A percentile compares a stretch with the other conserved stretches of the same genome.
phyloP scores from a whole-genome alignment of 2,329 filamentous ascomycete species.

The Calonectria leucothoes region DNA sequence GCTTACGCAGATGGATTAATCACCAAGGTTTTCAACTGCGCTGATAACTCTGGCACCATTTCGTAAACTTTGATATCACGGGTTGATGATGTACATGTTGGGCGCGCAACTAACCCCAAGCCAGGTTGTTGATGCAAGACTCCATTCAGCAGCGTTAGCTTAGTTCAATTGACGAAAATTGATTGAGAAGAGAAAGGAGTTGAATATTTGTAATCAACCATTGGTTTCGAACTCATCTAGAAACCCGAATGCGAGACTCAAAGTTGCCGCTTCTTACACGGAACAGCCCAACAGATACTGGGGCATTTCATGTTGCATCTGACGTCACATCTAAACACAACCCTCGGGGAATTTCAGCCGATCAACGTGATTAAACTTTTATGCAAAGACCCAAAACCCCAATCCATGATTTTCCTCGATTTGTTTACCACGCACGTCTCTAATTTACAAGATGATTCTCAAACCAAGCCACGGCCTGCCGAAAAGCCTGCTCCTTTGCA shows the following conservation, averaged over 20 bases:
- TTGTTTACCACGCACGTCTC: not conserved
- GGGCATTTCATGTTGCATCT: not conserved
- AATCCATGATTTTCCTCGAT: not conserved
- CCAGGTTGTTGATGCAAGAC: not conserved
- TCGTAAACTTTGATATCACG: not conserved
- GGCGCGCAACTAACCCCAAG: not conserved
- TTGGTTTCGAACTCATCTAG: not conserved
- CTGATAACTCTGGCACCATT: constrained; percentile 39
- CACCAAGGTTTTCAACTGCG: constrained; percentile 40
- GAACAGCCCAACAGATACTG: not conserved
- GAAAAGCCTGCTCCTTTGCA: constrained; percentile 84
- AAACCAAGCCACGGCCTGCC: constrained; percentile 84
- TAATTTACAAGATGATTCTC: constrained; percentile 12
- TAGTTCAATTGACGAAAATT: not conserved
- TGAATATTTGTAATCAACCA: not conserved
- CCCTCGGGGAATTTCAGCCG: not conserved
- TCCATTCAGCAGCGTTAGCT: not conserved
- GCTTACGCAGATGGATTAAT: constrained; percentile 38
- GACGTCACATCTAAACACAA: not conserved
- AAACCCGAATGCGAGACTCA: too few species aligned
- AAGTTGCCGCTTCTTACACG: not conserved
- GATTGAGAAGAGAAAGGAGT: not conserved
- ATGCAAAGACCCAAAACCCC: not conserved
- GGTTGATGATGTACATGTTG: not conserved
- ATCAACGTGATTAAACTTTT: not conserved